These are phyloP conservation scores for Laburnicola sp. DNA, from an alignment of 2,329 filamentous ascomycete genomes.

Conservation along the genomic window DNA sequence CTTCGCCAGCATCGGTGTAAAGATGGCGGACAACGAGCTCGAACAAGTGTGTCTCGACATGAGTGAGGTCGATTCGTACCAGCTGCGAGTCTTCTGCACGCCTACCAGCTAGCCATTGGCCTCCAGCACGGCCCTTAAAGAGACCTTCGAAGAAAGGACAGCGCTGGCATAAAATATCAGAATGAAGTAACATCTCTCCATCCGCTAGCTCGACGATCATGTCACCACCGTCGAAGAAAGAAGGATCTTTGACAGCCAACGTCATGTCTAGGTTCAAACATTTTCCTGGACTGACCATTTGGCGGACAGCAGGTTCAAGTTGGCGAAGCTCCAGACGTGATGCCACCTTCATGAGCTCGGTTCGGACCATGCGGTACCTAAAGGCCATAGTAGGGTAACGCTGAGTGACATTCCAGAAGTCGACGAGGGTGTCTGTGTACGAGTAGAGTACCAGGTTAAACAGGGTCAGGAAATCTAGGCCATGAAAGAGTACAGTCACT, in stretches of 20 bases:
- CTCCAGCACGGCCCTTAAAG: constrained; percentile 83
- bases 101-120: constrained; percentile 78
- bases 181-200: constrained; percentile 72
- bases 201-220: constrained; percentile 76
- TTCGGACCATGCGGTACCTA: constrained; percentile 77
- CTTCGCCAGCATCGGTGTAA: constrained; percentile 79
- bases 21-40: constrained; percentile 76
- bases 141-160: constrained; percentile 92
- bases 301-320: constrained; percentile 75
- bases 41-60: constrained; percentile 75
- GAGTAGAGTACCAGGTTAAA: constrained; percentile 78
- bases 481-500: constrained; percentile 65
- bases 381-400: constrained; percentile 67
- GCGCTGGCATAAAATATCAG: constrained; percentile 74
- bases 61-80: constrained; percentile 77
- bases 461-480: constrained; percentile 75
- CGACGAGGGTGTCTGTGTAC: constrained; percentile 78
- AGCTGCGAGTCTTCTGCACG: constrained; percentile 55
- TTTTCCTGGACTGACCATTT: constrained; percentile 68
- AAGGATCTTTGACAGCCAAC: constrained; percentile 66
- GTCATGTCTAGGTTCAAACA: constrained; percentile 72
- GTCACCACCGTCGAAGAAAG: constrained; percentile 79
- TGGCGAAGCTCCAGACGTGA: constrained; percentile 68
- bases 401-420: constrained; percentile 81
- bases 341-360: constrained; percentile 86